Evolutionary conservation across 305 asterid genomes (phyloP).

Genomic region (Rubia peregrina): DNA sequence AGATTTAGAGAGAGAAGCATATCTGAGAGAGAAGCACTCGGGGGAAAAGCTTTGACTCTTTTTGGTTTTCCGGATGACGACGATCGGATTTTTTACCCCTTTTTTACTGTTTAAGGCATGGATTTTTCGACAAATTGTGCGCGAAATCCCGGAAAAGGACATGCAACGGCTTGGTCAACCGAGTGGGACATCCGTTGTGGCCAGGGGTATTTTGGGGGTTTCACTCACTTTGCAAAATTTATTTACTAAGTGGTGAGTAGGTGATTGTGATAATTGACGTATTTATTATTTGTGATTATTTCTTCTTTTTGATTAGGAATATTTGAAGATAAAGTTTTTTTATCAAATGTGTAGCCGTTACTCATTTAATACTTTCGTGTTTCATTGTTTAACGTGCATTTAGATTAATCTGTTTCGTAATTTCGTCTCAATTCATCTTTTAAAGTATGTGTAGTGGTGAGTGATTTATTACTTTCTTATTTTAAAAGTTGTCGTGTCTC

Average conservation of each 20-base stretch:
- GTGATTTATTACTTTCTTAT: too few relatives aligned
- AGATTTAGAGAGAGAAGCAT: constrained; percentile 39
- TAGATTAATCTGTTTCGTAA: background rate
- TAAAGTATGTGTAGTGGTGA: too few relatives aligned
- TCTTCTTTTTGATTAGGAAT: too few relatives aligned
- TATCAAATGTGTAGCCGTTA: too few relatives aligned
- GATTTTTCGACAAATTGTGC: background rate
- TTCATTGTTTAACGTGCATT: too few relatives aligned
- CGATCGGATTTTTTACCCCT: constrained; percentile 5
- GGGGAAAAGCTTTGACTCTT: constrained; percentile 22
- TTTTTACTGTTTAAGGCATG: background rate
- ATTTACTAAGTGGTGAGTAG: background rate
- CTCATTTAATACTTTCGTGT: too few relatives aligned
- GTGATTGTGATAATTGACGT: too few relatives aligned
- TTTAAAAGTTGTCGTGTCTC: too few relatives aligned
- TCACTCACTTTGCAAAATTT: background rate
- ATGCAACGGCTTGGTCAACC: background rate
- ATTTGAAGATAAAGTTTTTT: too few relatives aligned
- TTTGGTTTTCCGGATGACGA: constrained; percentile 19
- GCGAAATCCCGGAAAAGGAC: constrained; percentile 11
- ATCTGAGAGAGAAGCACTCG: background rate
- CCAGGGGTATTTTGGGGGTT: background rate
- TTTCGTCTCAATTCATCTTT: background rate
- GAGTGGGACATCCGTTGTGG: background rate
- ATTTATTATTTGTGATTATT: too few relatives aligned